phyloP scores from a whole-genome alignment of 352 stramenopile genomes.

The Ochromonadaceae sp. region DNA sequence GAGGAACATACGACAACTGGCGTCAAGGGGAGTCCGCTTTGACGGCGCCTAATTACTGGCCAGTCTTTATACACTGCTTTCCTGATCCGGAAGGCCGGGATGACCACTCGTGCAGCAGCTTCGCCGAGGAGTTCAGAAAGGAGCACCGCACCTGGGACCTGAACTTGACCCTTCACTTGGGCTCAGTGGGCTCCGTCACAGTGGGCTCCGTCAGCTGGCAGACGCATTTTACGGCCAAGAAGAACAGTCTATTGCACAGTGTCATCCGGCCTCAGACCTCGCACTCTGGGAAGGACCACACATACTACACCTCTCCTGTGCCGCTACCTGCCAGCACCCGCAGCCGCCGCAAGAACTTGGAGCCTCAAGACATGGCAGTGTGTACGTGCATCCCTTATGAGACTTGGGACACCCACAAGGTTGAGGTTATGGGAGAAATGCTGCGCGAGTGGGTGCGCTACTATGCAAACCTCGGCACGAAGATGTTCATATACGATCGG shows the following conservation, averaged over 20 bases:
- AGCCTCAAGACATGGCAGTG: not conserved
- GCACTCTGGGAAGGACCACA: not conserved
- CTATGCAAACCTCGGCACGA: not conserved
- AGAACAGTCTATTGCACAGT: not conserved
- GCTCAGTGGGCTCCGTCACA: no score
- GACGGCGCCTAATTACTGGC: not conserved
- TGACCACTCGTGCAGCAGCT: not conserved
- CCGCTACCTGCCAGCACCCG: not conserved
- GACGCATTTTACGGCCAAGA: not conserved
- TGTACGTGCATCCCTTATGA: not conserved
- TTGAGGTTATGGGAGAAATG: not conserved
- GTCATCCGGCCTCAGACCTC: not conserved
- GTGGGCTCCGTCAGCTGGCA: no score
- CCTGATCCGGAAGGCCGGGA: no score
- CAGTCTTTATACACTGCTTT: constrained; percentile 10
- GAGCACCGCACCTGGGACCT: not conserved
- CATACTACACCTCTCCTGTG: not conserved
- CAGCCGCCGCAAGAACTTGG: not conserved
- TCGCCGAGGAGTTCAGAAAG: not conserved
- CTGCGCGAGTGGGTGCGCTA: not conserved
- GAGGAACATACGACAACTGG: not conserved
- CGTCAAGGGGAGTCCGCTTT: not conserved
- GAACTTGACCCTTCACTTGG: not conserved
- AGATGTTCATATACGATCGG: constrained; percentile 8
- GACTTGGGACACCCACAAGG: not conserved